Evolutionary conservation across 768 basidiomycete genomes (phyloP).

Genomic region (Solioccasus polychromus): DNA sequence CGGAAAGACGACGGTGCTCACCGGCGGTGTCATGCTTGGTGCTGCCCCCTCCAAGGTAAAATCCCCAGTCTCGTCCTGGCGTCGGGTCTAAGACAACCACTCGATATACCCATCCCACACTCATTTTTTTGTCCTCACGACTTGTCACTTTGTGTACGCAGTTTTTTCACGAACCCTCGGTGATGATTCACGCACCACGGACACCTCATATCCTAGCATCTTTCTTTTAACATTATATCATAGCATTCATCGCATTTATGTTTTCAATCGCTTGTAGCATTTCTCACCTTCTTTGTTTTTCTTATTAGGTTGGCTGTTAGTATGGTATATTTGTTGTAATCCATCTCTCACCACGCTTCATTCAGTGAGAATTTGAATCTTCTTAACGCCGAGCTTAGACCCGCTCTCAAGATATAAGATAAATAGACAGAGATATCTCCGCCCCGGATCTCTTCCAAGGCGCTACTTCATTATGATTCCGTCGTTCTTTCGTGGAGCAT

Average conservation of each 20-base stretch:
- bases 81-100: slow-evolving; percentile 42
- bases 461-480: slow-evolving; percentile 12
- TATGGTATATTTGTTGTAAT: slow-evolving; percentile 34
- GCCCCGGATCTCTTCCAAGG: not conserved
- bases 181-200: slow-evolving; percentile 28
- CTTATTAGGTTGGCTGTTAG: slow-evolving; percentile 16
- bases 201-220: slow-evolving; percentile 32
- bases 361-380: not conserved
- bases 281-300: slow-evolving; percentile 22
- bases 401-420: no score
- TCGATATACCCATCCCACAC: slow-evolving; percentile 15
- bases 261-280: slow-evolving; percentile 30
- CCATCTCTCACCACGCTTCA: not conserved
- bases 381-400: slow-evolving; percentile 8
- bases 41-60: slow-evolving; percentile 36
- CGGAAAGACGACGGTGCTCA: slow-evolving; percentile 84
- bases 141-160: slow-evolving; percentile 19
- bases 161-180: slow-evolving; percentile 22
- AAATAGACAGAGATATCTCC: no score
- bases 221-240: slow-evolving; percentile 32
- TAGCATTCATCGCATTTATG: slow-evolving; percentile 28
- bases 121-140: slow-evolving; percentile 26
- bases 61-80: slow-evolving; percentile 49
- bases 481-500: slow-evolving; percentile 4
- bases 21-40: slow-evolving; percentile 86